phyloP scores from a whole-genome alignment of 192 early-diverging fungal species.

The Paraglomus brasilianum region DNA sequence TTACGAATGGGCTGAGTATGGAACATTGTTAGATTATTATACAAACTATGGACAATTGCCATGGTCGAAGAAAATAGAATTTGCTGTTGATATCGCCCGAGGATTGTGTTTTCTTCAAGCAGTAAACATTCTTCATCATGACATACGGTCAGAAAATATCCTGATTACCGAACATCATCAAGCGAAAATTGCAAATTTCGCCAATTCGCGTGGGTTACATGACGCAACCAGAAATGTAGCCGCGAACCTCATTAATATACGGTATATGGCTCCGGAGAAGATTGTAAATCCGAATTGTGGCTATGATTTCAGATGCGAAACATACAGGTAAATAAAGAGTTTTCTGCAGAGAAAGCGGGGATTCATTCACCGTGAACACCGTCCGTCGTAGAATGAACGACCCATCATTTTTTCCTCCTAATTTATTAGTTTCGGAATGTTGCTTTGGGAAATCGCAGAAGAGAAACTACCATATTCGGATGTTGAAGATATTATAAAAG shows the following conservation, averaged over 20 bases:
- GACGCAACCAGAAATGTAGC: conserved; percentile 18
- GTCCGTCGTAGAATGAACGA: not conserved
- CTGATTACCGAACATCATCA: not conserved
- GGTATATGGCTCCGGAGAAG: conserved; percentile 6
- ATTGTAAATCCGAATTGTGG: no score
- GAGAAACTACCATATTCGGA: not conserved
- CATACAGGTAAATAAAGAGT: conserved; percentile 14
- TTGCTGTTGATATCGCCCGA: conserved; percentile 39
- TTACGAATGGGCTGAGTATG: conserved; percentile 38
- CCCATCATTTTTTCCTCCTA: not conserved
- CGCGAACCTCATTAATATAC: conserved; percentile 8
- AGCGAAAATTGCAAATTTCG: conserved; percentile 41
- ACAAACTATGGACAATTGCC: conserved; percentile 31
- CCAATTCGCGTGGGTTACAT: conserved; percentile 28
- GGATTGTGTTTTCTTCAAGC: conserved; percentile 42
- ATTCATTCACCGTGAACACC: no score
- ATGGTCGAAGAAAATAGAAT: conserved; percentile 35
- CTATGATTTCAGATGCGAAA: conserved; percentile 16
- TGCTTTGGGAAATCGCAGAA: conserved; percentile 27
- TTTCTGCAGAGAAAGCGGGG: not conserved
- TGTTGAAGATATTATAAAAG: conserved; percentile 21
- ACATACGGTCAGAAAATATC: conserved; percentile 32
- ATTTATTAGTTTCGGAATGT: conserved; percentile 5
- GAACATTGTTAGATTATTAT: conserved; percentile 40
- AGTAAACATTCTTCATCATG: conserved; percentile 43